phyloP scores from a whole-genome alignment of 805 yeast species.

The Hanseniaspora mollemarum region DNA sequence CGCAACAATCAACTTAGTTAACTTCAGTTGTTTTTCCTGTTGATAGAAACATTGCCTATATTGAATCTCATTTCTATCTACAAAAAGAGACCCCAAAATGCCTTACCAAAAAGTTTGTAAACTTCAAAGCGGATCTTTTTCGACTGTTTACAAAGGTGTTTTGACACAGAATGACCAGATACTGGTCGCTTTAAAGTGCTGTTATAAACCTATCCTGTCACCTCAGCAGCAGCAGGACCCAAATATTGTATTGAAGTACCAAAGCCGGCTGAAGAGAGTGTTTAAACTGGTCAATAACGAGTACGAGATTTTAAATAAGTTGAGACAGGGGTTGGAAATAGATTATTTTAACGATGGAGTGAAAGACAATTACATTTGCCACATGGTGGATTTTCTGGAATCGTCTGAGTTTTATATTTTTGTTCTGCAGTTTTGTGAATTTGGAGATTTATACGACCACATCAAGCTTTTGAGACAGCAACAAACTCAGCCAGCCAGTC shows the following conservation, averaged over 20 bases:
- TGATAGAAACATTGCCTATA: too few relatives aligned
- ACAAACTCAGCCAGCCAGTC: slow-evolving; percentile 8
- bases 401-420: slow-evolving; percentile 41
- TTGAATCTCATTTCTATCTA: too few relatives aligned
- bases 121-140: slow-evolving; percentile 28
- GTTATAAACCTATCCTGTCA: slow-evolving; percentile 19
- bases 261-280: slow-evolving; percentile 15
- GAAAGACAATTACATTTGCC: slow-evolving; percentile 41
- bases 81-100: slow-evolving; percentile 4
- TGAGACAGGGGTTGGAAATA: slow-evolving; percentile 26
- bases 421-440: slow-evolving; percentile 54
- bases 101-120: slow-evolving; percentile 20
- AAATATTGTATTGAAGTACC: slow-evolving; percentile 17
- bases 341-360: background rate
- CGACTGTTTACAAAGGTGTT: slow-evolving; percentile 28
- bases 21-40: too few relatives aligned
- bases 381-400: slow-evolving; percentile 47
- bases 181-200: slow-evolving; percentile 27
- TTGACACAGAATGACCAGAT: slow-evolving; percentile 18
- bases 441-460: slow-evolving; percentile 58
- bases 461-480: slow-evolving; percentile 22
- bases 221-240: slow-evolving; percentile 8
- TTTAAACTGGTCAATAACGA: slow-evolving; percentile 22
- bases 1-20: too few relatives aligned
- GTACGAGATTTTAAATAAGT: slow-evolving; percentile 29